Base-by-base conservation (phyloP, 225 moss, liverwort and hornwort species). In the Sphagnum contortum region DNA sequence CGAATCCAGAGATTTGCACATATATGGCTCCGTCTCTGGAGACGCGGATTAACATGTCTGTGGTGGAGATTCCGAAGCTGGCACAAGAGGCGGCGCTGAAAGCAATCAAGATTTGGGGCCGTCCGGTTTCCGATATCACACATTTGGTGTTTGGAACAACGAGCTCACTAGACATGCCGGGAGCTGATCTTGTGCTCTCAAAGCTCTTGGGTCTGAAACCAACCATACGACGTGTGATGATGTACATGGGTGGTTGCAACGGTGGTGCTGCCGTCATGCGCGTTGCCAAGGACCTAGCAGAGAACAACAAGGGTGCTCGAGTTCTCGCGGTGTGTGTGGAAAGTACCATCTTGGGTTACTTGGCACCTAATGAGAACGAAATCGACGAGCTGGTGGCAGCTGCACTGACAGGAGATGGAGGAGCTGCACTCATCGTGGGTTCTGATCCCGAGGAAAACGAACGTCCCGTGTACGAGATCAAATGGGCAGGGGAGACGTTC, bases 1-100 rank as follows among this genome's bases (percentile, higher is more conserved):
- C 81, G 69, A 77, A 81, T 74, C 81, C 81, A 4, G 77, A 77
- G 10, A 81, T 81, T 63, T 77, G 77, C 74, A 81, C 81, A 0
- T 77, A 81, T 74, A 81, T 81, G 81, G 81, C 77, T 6, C 77
- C 81, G 0, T 81, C 81, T 4, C 77, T 81, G 0, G 76, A 77
- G 55, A 74, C 63, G 0, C 68, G 77, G 8, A 74, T 77, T 74
- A 77, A 81, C 69, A 81, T 81, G 66, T 77, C 77, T 2, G 81
- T 81, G 0, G 81, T 81, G 12, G 77, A 81, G 57, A 77, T 81
- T 48, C 81, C 81, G 55, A 81, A 81, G 77, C 69, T 81, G 2
- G 81, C 81, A 7, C 76, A 76, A 2, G 81, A 81, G 57, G 81
- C 81, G 55, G 79, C 79, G 4, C 13, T 3, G 0, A 69, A 59